phyloP scores from a whole-genome alignment of 345 rosid genomes.

The Crucihimalaya himalaica region DNA sequence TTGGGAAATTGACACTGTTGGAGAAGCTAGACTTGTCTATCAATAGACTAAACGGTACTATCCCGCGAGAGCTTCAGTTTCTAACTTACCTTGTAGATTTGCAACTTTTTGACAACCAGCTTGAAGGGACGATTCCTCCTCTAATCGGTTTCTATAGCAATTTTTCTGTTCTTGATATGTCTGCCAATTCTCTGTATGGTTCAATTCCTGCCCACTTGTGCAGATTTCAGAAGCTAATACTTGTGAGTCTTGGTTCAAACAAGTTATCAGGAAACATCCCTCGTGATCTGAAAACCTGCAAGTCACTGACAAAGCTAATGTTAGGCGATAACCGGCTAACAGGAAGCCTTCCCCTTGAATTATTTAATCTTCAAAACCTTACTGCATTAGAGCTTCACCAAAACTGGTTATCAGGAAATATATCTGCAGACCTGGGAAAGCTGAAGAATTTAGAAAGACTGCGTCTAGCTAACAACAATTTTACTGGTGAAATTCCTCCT shows the following conservation, averaged over 20 bases:
- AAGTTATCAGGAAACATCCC: slow-evolving; percentile 72
- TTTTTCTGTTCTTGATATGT: slow-evolving; percentile 66
- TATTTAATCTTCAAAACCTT: slow-evolving; percentile 66
- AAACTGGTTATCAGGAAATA: slow-evolving; percentile 64
- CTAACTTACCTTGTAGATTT: slow-evolving; percentile 55
- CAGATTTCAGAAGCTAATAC: slow-evolving; percentile 59
- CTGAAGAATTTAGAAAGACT: slow-evolving; percentile 68
- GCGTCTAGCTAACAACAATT: slow-evolving; percentile 64
- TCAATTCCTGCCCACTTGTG: slow-evolving; percentile 71
- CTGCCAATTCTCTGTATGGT: slow-evolving; percentile 62
- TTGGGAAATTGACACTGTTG: slow-evolving; percentile 56
- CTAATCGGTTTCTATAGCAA: slow-evolving; percentile 58
- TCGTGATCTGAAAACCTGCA: slow-evolving; percentile 57
- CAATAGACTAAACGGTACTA: slow-evolving; percentile 60
- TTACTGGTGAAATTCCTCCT: slow-evolving; percentile 56
- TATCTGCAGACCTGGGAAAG: slow-evolving; percentile 60
- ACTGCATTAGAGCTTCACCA: slow-evolving; percentile 73
- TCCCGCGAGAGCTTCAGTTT: slow-evolving; percentile 65
- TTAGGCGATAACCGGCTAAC: slow-evolving; percentile 69
- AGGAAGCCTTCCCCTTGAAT: slow-evolving; percentile 64
- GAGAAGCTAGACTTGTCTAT: slow-evolving; percentile 77
- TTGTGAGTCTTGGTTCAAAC: slow-evolving; percentile 77
- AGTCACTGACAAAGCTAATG: slow-evolving; percentile 66
- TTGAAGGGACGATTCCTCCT: slow-evolving; percentile 67
- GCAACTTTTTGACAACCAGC: slow-evolving; percentile 74